Evolutionary conservation across 331 rosid genomes (phyloP).

Genomic region (Telfairia occidentalis): DNA sequence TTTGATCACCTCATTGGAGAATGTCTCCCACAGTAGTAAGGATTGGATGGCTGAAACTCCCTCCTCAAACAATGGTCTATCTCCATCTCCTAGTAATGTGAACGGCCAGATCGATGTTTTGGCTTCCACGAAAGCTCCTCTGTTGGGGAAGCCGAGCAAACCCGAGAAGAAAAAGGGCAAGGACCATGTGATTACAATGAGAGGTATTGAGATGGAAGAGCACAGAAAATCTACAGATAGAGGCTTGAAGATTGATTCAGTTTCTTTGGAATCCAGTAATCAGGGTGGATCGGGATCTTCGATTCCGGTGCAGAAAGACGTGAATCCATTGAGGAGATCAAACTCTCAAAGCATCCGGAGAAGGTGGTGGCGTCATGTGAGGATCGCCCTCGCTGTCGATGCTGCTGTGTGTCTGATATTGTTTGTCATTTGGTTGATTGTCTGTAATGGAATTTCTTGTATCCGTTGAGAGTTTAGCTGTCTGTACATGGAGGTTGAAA

Average conservation of each 20-base stretch:
- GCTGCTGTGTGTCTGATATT: constrained; percentile 53
- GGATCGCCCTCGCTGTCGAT: constrained; percentile 67
- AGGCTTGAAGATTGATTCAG: constrained; percentile 48
- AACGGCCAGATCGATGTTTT: constrained; percentile 53
- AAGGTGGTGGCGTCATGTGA: constrained; percentile 76
- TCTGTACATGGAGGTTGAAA: neutral
- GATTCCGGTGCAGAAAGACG: constrained; percentile 42
- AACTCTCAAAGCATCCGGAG: constrained; percentile 43
- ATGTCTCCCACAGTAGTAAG: constrained; percentile 38
- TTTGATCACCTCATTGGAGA: constrained; percentile 61
- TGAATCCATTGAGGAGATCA: constrained; percentile 55
- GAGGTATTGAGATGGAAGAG: constrained; percentile 70
- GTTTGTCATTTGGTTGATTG: constrained; percentile 53
- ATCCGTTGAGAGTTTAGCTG: constrained; percentile 24
- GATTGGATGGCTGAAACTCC: constrained; percentile 45
- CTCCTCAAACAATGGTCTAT: constrained; percentile 22
- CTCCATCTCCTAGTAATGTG: constrained; percentile 53
- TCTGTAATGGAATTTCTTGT: constrained; percentile 58
- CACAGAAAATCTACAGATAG: constrained; percentile 57
- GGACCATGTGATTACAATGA: constrained; percentile 62
- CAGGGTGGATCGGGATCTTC: constrained; percentile 50
- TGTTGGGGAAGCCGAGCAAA: constrained; percentile 53
- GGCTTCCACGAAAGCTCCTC: constrained; percentile 72
- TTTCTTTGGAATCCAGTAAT: constrained; percentile 31
- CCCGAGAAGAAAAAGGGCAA: constrained; percentile 69